Conservation (phyloP, 306 rosid species). For the Vigna radiata region DNA sequence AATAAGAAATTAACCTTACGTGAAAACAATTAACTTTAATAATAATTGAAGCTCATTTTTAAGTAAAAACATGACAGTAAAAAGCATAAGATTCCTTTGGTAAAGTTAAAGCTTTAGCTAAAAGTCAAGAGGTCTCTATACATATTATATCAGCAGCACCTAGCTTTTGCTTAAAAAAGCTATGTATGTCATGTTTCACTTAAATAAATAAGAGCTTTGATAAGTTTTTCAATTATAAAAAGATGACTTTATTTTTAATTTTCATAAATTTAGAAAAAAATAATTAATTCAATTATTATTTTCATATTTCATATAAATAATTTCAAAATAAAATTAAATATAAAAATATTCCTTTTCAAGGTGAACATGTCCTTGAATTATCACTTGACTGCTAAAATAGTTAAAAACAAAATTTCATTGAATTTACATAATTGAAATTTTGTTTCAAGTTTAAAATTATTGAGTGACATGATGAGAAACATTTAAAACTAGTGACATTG, state of each 20-base stretch:
- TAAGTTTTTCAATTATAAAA: background rate
- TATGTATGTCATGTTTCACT: background rate
- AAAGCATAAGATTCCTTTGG: background rate
- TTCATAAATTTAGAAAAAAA: background rate
- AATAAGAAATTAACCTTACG: too few relatives aligned
- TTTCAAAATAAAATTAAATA: background rate
- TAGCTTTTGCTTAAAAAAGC: background rate
- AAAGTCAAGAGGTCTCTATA: background rate
- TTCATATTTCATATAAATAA: background rate
- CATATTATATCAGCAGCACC: background rate
- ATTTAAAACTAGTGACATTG: background rate
- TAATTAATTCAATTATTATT: background rate
- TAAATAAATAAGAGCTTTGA: background rate
- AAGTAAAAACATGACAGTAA: background rate
- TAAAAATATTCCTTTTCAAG: background rate
- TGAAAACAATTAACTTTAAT: background rate
- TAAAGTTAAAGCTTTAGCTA: conserved; percentile 1
- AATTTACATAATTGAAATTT: background rate
- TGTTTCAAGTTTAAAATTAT: background rate
- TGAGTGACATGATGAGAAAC: conserved; percentile 6
- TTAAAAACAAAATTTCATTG: too few relatives aligned
- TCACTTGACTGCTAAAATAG: background rate
- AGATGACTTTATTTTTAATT: background rate
- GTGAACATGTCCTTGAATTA: background rate
- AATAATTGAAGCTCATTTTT: background rate